phyloP scores from a whole-genome alignment of 495 filamentous ascomycete species.

The Talaromyces nanjingensis region DNA sequence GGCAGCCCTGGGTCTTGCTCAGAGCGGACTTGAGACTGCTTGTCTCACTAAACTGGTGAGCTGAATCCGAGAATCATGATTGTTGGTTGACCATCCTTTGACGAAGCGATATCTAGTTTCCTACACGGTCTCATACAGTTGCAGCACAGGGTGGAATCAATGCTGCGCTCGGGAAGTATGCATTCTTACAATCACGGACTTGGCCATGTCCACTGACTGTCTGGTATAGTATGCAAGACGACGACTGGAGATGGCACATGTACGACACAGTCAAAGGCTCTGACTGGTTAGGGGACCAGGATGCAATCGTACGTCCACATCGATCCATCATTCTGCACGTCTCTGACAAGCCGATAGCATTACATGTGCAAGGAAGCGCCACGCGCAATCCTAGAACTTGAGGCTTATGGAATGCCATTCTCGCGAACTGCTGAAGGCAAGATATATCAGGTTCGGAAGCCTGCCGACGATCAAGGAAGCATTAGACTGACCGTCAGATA shows the following conservation, averaged over 20 bases:
- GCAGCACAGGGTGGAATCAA: constrained; percentile 81
- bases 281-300: constrained; percentile 97
- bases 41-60: constrained; percentile 94
- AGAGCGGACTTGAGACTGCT: constrained; percentile 96
- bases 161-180: constrained; percentile 90
- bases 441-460: not conserved
- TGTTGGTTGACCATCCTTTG: too few relatives aligned
- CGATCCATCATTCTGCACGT: constrained; percentile 16
- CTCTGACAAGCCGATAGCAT: constrained; percentile 54
- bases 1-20: constrained; percentile 91
- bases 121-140: constrained; percentile 91
- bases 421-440: not conserved
- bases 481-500: not conserved
- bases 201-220: too few relatives aligned
- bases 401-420: not conserved
- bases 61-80: too few relatives aligned
- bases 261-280: constrained; percentile 99
- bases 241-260: constrained; percentile 99
- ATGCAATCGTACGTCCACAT: constrained; percentile 56
- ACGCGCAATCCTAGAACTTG: not conserved
- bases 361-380: constrained; percentile 98
- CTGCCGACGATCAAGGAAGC: not conserved
- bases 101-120: constrained; percentile 46
- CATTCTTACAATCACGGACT: too few relatives aligned
- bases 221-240: constrained; percentile 57